phyloP scores from a whole-genome alignment of 2,329 filamentous ascomycete genomes.

The Spiromastix sp. region DNA sequence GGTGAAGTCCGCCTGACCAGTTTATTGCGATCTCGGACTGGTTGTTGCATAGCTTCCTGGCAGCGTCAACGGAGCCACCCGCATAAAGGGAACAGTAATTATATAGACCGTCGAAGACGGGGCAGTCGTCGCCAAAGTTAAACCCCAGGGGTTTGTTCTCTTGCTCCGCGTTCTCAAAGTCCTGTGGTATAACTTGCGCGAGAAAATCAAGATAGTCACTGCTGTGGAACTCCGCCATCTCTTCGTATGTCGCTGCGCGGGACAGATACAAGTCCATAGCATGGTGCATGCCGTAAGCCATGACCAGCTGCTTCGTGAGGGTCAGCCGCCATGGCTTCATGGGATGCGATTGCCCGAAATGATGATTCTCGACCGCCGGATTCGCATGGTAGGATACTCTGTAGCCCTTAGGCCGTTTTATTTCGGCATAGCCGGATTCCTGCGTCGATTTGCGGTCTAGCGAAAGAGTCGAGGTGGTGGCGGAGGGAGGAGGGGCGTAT shows the following conservation, averaged over 20 bases:
- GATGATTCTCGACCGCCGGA: conserved; percentile 86
- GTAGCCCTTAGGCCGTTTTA: conserved; percentile 73
- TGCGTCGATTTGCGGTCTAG: conserved; percentile 41
- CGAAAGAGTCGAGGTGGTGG: conserved; percentile 33
- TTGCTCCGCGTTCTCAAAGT: conserved; percentile 54
- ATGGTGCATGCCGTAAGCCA: conserved; percentile 90
- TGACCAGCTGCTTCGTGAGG: conserved; percentile 86
- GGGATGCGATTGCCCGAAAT: conserved; percentile 92
- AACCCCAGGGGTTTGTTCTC: conserved; percentile 53
- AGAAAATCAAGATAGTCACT: conserved; percentile 87
- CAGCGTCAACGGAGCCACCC: conserved; percentile 81
- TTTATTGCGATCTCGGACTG: conserved; percentile 95
- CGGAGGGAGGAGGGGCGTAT: conserved; percentile 32
- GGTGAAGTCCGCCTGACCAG: conserved; percentile 93
- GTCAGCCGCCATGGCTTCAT: conserved; percentile 99
- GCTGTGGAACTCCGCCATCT: conserved; percentile 78
- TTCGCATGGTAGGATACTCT: conserved; percentile 94
- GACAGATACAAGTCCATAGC: conserved; percentile 93
- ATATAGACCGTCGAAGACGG: conserved; percentile 90
- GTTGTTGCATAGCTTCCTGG: conserved; percentile 72
- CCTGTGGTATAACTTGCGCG: conserved; percentile 57
- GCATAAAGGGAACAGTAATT: conserved; percentile 92
- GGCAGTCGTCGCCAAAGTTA: conserved; percentile 90
- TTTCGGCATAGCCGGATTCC: conserved; percentile 52
- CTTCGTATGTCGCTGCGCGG: conserved; percentile 73